These are phyloP conservation scores for Sarocladium strictum DNA, from an alignment of 2,329 filamentous ascomycete species.

Conservation along the genomic window DNA sequence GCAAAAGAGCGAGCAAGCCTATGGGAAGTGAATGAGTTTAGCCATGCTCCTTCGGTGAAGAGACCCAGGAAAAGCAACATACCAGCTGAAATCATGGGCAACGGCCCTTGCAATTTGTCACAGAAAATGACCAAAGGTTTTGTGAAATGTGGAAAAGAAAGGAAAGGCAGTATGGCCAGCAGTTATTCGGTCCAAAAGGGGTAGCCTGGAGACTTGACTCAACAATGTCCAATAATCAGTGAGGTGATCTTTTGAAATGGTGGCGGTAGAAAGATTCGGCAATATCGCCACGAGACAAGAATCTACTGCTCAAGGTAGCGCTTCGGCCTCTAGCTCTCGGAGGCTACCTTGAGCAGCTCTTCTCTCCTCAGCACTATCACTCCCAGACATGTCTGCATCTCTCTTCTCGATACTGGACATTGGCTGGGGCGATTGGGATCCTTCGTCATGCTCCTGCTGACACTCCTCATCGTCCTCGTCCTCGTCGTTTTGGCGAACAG, in stretches of 20 bases:
- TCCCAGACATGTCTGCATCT: background rate
- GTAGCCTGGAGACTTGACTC: no score
- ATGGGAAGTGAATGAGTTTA: background rate
- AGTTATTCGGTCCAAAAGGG: no score
- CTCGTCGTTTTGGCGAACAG: background rate
- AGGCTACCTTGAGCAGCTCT: background rate
- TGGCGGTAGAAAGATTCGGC: background rate
- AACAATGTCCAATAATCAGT: background rate
- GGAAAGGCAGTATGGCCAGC: no score
- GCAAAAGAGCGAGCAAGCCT: background rate
- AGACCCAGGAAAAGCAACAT: background rate
- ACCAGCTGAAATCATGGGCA: background rate
- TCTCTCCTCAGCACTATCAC: slow-evolving; percentile 3
- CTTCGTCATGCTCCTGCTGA: background rate
- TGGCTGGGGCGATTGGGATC: background rate
- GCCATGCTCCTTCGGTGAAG: background rate
- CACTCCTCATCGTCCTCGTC: background rate
- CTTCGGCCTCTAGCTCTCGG: background rate
- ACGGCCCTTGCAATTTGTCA: background rate
- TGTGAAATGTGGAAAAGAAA: background rate
- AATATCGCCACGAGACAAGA: background rate
- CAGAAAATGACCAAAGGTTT: background rate
- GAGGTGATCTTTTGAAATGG: background rate
- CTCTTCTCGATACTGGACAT: background rate
- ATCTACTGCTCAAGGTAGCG: background rate